phyloP scores from a whole-genome alignment of 2,329 filamentous ascomycete genomes.

The Aspergillus fijiensis region DNA sequence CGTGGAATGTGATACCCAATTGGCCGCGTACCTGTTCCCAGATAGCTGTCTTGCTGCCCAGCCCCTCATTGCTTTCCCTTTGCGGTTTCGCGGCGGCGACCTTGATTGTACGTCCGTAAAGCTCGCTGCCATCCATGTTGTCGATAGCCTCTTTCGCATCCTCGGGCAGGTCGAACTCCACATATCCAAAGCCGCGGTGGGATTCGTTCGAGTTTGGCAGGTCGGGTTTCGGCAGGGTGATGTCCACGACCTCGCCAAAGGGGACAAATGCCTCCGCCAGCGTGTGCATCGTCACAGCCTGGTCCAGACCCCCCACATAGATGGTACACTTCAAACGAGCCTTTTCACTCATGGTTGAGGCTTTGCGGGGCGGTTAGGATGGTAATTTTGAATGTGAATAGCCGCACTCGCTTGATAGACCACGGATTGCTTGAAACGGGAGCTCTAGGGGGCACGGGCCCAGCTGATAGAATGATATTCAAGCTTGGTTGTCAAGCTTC shows the following conservation, averaged over 20 bases:
- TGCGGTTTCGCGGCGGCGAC: constrained; percentile 89
- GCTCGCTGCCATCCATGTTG: constrained; percentile 97
- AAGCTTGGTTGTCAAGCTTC: constrained; percentile 8
- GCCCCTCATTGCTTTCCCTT: constrained; percentile 80
- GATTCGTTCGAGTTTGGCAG: constrained; percentile 72
- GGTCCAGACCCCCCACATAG: constrained; percentile 85
- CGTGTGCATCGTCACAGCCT: constrained; percentile 70
- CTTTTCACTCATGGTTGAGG: constrained; percentile 70
- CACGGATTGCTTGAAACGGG: background rate
- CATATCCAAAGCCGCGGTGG: constrained; percentile 93
- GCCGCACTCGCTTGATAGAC: background rate
- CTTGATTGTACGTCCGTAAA: constrained; percentile 89
- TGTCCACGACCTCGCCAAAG: constrained; percentile 91
- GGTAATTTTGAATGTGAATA: background rate
- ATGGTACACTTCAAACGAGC: constrained; percentile 85
- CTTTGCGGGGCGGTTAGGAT: background rate
- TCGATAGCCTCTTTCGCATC: constrained; percentile 95
- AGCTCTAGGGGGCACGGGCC: background rate
- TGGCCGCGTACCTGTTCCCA: constrained; percentile 82
- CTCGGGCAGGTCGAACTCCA: constrained; percentile 82
- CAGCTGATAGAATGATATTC: background rate
- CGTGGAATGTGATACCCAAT: background rate
- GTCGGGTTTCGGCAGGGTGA: constrained; percentile 86
- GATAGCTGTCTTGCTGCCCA: constrained; percentile 89
- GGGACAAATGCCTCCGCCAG: constrained; percentile 92